Conservation (phyloP, 2,329 filamentous ascomycete species). For the Penicillium sp. region DNA sequence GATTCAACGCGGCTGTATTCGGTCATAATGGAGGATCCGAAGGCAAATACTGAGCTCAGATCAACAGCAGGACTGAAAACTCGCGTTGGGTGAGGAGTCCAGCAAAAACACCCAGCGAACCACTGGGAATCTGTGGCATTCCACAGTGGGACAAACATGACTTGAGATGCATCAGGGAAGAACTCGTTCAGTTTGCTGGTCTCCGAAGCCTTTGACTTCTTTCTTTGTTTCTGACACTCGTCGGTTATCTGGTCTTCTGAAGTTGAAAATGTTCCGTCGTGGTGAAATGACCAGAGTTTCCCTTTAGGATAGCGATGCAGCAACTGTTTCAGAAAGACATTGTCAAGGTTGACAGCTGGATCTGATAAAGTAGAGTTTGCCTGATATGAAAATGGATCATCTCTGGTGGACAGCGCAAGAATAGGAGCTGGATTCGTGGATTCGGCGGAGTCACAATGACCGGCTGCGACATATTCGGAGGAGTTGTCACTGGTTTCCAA, state of each 20-base stretch:
- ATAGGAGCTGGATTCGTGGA: conserved; percentile 5
- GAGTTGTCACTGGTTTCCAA: conserved; percentile 6
- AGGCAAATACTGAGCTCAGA: conserved; percentile 28
- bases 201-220: neutral
- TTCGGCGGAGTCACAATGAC: conserved; percentile 1
- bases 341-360: conserved; percentile 9
- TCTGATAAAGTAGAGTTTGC: neutral
- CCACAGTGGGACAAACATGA: conserved; percentile 28
- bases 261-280: conserved; percentile 12
- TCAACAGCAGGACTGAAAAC: conserved; percentile 21
- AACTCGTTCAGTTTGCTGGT: conserved; percentile 10
- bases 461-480: conserved; percentile 2
- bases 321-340: conserved; percentile 9
- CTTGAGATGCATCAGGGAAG: conserved; percentile 20
- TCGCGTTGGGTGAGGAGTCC: conserved; percentile 22
- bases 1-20: conserved; percentile 32
- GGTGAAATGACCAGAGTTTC: conserved; percentile 13
- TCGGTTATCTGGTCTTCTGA: conserved; percentile 18
- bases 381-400: neutral
- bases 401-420: conserved; percentile 10
- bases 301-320: conserved; percentile 12
- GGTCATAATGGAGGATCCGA: conserved; percentile 31
- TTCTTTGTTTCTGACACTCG: conserved; percentile 38
- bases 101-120: conserved; percentile 22
- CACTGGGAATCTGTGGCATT: conserved; percentile 25